These are phyloP conservation scores for Ceratocystis diversiconidia DNA, from an alignment of 2,329 filamentous ascomycete species.

Conservation along the genomic window DNA sequence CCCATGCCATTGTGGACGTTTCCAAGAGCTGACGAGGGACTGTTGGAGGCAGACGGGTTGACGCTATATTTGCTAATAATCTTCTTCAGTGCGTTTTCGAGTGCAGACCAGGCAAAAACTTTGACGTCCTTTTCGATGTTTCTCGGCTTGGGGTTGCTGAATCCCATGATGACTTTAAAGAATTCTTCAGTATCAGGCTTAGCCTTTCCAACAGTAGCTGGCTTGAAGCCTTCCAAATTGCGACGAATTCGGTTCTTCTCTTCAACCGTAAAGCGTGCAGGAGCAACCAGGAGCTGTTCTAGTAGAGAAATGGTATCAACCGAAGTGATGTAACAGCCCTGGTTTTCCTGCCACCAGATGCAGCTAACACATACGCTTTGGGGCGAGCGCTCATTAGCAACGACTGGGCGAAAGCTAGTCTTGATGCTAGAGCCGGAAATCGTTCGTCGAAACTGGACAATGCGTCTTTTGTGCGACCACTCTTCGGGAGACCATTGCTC, in stretches of 20 bases:
- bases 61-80: constrained; percentile 89
- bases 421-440: constrained; percentile 73
- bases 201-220: constrained; percentile 82
- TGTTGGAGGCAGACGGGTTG: constrained; percentile 30
- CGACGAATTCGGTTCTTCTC: constrained; percentile 97
- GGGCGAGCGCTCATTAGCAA: constrained; percentile 61
- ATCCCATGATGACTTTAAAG: constrained; percentile 98
- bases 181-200: constrained; percentile 90
- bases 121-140: constrained; percentile 99
- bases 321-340: constrained; percentile 84
- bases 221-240: constrained; percentile 88
- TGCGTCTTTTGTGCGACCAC: constrained; percentile 59
- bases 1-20: neutral
- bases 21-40: constrained; percentile 23
- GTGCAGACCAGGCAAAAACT: constrained; percentile 91
- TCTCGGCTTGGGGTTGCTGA: constrained; percentile 83
- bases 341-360: constrained; percentile 90
- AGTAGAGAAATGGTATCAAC: constrained; percentile 95
- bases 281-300: constrained; percentile 66
- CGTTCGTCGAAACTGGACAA: constrained; percentile 76
- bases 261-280: constrained; percentile 77
- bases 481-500: constrained; percentile 74
- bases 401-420: constrained; percentile 64
- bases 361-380: constrained; percentile 93
- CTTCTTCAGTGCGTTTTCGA: constrained; percentile 80